phyloP scores from a whole-genome alignment of 768 basidiomycete species.

The Lentinula lateritia region DNA sequence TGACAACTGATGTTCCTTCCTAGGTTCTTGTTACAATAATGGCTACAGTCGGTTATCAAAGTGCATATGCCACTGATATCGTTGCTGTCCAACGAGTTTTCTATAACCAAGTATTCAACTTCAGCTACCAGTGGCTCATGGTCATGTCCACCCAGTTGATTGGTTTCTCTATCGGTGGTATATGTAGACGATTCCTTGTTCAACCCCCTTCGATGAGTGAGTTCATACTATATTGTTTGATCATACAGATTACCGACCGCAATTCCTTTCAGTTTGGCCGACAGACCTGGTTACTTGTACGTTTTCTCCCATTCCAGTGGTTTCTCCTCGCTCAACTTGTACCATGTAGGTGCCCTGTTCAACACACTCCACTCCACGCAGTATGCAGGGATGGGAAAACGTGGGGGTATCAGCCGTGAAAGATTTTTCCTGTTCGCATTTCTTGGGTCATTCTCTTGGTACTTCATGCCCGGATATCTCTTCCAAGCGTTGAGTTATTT shows the following conservation, averaged over 20 bases:
- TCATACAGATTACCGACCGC: slow-evolving; percentile 19
- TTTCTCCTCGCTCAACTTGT: not conserved
- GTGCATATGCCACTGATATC: slow-evolving; percentile 73
- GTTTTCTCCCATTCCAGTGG: slow-evolving; percentile 27
- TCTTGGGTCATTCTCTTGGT: slow-evolving; percentile 54
- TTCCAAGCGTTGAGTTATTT: slow-evolving; percentile 63
- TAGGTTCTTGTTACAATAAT: slow-evolving; percentile 54
- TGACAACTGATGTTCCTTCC: slow-evolving; percentile 10
- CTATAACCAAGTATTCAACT: slow-evolving; percentile 62
- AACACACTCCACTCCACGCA: slow-evolving; percentile 76
- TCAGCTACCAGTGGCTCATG: slow-evolving; percentile 69
- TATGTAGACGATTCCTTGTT: slow-evolving; percentile 73
- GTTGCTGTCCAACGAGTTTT: slow-evolving; percentile 73
- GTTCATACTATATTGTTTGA: slow-evolving; percentile 13
- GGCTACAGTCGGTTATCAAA: slow-evolving; percentile 32
- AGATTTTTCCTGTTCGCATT: slow-evolving; percentile 72
- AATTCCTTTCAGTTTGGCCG: slow-evolving; percentile 62
- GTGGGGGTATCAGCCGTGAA: slow-evolving; percentile 67
- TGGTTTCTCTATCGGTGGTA: slow-evolving; percentile 75
- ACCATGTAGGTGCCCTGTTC: slow-evolving; percentile 36
- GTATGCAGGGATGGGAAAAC: slow-evolving; percentile 60
- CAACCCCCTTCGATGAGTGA: slow-evolving; percentile 66
- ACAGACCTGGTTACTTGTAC: slow-evolving; percentile 66
- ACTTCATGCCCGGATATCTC: slow-evolving; percentile 68
- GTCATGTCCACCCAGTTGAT: slow-evolving; percentile 75